Base-by-base conservation (phyloP, 768 basidiomycete species). In the Pseudohyphozyma bogoriensis region DNA sequence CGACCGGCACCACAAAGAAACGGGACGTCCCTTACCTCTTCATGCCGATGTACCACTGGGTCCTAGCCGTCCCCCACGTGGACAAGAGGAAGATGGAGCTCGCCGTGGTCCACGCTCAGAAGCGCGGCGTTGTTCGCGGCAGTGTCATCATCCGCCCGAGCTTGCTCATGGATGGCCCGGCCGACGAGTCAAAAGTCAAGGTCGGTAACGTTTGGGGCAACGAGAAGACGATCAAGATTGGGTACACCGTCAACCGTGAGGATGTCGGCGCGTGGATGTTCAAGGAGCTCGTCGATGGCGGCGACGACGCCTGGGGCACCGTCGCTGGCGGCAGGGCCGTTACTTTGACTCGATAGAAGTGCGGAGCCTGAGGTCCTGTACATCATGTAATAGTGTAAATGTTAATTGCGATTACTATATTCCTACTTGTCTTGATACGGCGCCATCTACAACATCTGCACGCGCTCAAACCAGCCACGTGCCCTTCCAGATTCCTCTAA, bases 1-100 rank as follows among this genome's bases (percentile, higher is more conserved):
- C 35, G 22, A 52, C 51, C n/a, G 35, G 51, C 51, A n/a, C 39
- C 51, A 24, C 35, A 4, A n/a, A 33, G 5, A 37, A 16, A 6
- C 35, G 35, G 5, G 51, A 52, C 51, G 51, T 52, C 10, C 51
- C 51, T n/a, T 24, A 7, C n/a, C 9, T 36, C 36, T 13, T 52
- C 2, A 11, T 26, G 11, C 35, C 51, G 24, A 11, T 52, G 24
- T 52, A 52, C 51, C 51, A 37, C n/a, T 35, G 35, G 12, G 4
- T 37, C 11, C 35, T 52, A 13, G n/a, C 20, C 22, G 15, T 52
- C 35, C 51, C 51, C 11, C 51, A 52, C 51, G 8, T 6, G 3
- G 51, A 52, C 51, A 52, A 52, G 51, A n/a, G 28, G 18, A 26
- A 16, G 36, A 52, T 37, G 51, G 51, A 52, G 51, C n/a, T 11